Base-by-base conservation (phyloP, 2,329 filamentous ascomycete genomes). In the Cyphellophora attinorum region DNA sequence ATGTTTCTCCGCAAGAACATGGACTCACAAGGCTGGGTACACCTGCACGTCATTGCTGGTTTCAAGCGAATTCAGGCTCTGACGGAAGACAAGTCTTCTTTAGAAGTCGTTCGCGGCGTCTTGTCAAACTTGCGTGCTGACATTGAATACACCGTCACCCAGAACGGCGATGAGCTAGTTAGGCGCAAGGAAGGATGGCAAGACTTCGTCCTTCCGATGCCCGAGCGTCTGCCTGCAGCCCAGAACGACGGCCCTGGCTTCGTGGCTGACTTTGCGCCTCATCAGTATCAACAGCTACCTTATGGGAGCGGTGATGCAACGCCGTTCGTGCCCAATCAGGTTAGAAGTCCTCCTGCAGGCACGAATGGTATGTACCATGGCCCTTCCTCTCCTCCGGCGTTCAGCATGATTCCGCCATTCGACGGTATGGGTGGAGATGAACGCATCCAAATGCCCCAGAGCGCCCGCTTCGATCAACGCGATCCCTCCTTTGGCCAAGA, bases 21-120 rank as follows among this genome's bases (percentile, higher is more conserved):
- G 91, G 89, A 98, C 55, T 84, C 82, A 1, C 84, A 96, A 57
- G 91, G 91, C 12, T 96, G 88, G 52, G 88, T 95, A 11, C 78
- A 76, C 33, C 64, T 98, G 33, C 69, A 72, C 19, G 73, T 94
- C 39, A 80, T 98, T 48, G 74, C 81, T 14, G 72, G 70, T n/a
- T 98, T 98, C 68, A 85, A 85, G 58, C 80, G 91, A 39, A 80
- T 93, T 54, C 79, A 79, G 58, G 64, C 72, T 17, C 62, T 93
- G 18, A 81, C 80, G 1, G 73, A 74, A 33, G 79, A 94, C 38
- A 46, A 44, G 33, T 40, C 45, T 37, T 36, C 38, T 6, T 64
- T 79, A 38, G 77, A 84, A 25, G 59, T 88, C 36, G 65, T 96
- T 40, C 83, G 83, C 41, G 69, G 73, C 36, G 85, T 81, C 11